These are phyloP conservation scores for Salix udensis DNA, from an alignment of 345 rosid genomes.

Conservation along the genomic window DNA sequence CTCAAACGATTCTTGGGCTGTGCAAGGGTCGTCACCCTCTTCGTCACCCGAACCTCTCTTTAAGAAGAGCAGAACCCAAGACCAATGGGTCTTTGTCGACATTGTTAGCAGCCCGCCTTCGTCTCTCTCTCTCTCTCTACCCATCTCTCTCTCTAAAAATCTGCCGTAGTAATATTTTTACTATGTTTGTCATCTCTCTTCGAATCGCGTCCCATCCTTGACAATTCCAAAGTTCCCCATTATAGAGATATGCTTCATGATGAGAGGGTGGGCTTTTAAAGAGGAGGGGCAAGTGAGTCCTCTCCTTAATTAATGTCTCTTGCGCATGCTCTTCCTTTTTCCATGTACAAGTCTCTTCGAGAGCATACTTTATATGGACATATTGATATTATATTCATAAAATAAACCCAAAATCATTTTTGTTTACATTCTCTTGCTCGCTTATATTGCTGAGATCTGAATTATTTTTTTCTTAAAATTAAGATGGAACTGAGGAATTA, in stretches of 20 bases:
- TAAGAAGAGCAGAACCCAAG: slow-evolving; percentile 55
- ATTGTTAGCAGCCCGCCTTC: slow-evolving; percentile 36
- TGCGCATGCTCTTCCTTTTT: slow-evolving; percentile 18
- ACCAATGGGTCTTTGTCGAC: slow-evolving; percentile 38
- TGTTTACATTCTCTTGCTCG: not conserved
- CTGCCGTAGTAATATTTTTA: not conserved
- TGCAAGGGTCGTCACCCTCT: slow-evolving; percentile 17
- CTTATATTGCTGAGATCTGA: not conserved
- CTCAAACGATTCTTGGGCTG: slow-evolving; percentile 30
- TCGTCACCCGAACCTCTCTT: slow-evolving; percentile 33
- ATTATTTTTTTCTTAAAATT: not conserved
- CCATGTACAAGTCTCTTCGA: slow-evolving; percentile 19
- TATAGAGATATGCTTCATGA: not conserved
- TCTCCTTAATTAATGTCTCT: not conserved
- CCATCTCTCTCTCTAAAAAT: not conserved
- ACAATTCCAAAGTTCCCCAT: slow-evolving; percentile 36
- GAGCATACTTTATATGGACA: slow-evolving; percentile 25
- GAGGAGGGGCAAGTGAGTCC: slow-evolving; percentile 13
- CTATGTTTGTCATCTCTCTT: slow-evolving; percentile 4
- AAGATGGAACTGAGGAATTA: not conserved
- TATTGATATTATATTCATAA: slow-evolving; percentile 22
- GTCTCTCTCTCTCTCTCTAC: slow-evolving; percentile 1
- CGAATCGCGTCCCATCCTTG: not conserved
- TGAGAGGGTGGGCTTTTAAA: slow-evolving; percentile 10
- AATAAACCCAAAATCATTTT: slow-evolving; percentile 24